Evolutionary conservation across 2,329 filamentous ascomycete species (phyloP).

Genomic region (Cladobotryum mycophilum): DNA sequence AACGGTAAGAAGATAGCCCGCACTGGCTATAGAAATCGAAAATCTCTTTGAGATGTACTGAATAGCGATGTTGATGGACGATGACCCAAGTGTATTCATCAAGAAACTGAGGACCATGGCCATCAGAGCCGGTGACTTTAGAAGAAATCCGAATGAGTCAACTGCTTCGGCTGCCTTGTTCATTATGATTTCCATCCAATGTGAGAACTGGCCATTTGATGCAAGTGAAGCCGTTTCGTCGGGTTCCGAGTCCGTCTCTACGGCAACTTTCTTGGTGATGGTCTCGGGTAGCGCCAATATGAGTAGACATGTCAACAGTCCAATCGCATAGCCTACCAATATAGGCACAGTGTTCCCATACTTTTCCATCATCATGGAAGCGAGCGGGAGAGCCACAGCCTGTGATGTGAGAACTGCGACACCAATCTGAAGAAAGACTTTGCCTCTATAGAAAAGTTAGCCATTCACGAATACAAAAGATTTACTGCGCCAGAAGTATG

Average conservation of each 20-base stretch:
- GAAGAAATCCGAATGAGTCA: neutral
- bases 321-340: neutral
- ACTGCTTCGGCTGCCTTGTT: neutral
- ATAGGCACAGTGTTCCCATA: neutral
- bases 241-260: too few species aligned
- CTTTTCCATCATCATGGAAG: neutral
- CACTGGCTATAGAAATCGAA: neutral
- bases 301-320: neutral
- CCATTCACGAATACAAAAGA: neutral
- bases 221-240: neutral
- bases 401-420: constrained; percentile 1
- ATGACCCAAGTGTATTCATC: neutral
- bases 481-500: neutral
- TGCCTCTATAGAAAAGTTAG: neutral
- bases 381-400: neutral
- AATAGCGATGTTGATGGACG: neutral
- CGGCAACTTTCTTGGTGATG: neutral
- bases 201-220: neutral
- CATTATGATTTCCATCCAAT: neutral
- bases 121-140: neutral
- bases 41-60: constrained; percentile 3
- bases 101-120: neutral
- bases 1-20: neutral
- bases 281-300: neutral
- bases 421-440: neutral